Base-by-base conservation (phyloP, 202 grass and related monocot species). In the Setaria italica region DNA sequence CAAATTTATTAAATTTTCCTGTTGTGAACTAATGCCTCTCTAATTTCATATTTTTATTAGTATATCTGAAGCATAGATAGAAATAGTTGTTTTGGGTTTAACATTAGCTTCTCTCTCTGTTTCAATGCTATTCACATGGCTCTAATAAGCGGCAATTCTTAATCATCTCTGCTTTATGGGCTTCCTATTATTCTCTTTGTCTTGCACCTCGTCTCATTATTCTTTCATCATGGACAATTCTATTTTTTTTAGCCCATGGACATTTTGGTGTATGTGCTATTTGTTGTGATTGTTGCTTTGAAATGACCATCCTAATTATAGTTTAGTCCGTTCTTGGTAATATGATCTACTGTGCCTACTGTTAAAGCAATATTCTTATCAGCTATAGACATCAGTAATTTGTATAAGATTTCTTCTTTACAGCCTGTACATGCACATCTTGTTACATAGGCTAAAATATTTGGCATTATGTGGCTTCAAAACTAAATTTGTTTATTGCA, bases 401-500 rank as follows among this genome's bases (percentile, higher is more conserved):
- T 57, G 10, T 3, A 80, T 60, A 76, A 79, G 1, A 66, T 58
- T 76, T 82, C 2, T 72, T 42, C 20, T 63, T 60, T 47, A 41
- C 16, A 30, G 63, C 50, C 53, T 56, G 30, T 79, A 11, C 48
- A 57, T 21, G 49, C 72, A 42, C 15, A 20, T 4, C 43, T 86
- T 42, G 20, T 80, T 53, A 29, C 19, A 15, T 62, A 70, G 19
- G 42, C 9, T 25, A 37, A 62, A 43, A n/a, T 6, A 68, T 65
- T 56, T 77, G 15, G 11, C 30, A 17, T 80, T 65, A 56, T 59
- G 19, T 78, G 43, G 37, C 80, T 69, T 62, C 58, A 79, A 67
- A 43, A 77, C 69, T 96, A 75, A 84, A 54, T 72, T 58, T 72
- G 37, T 82, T 45, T 62, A 73, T 72, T 51, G 83, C 49, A 77